Percentiles rank a stretch among this genome's conserved stretches.
phyloP scores from a whole-genome alignment of 768 basidiomycete species.

The Russula compacta region DNA sequence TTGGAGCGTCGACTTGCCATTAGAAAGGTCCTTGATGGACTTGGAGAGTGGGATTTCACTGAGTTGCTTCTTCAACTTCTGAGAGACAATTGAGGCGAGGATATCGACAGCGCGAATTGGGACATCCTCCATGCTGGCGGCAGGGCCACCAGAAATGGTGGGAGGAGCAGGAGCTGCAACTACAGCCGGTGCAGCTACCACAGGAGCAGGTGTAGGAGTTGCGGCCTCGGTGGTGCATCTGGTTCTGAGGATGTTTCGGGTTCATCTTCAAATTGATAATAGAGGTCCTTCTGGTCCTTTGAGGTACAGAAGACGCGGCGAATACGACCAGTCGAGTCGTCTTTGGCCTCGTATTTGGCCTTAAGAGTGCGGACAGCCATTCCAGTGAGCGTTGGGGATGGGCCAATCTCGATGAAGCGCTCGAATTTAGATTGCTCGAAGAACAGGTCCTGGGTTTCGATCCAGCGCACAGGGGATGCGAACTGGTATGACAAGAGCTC shows the following conservation, averaged over 20 bases:
- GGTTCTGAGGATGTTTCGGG: slow-evolving; percentile 30
- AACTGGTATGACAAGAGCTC: slow-evolving; percentile 98
- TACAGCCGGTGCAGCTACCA: slow-evolving; percentile 30
- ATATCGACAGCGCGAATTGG: slow-evolving; percentile 90
- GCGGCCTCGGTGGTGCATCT: slow-evolving; percentile 25
- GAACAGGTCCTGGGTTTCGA: slow-evolving; percentile 94
- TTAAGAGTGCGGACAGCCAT: slow-evolving; percentile 89
- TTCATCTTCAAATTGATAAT: slow-evolving; percentile 96
- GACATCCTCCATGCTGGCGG: slow-evolving; percentile 72
- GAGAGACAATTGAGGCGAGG: slow-evolving; percentile 80
- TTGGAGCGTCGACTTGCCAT: slow-evolving; percentile 96
- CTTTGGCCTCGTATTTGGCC: slow-evolving; percentile 85
- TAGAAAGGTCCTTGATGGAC: slow-evolving; percentile 96
- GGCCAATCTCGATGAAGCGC: slow-evolving; percentile 91
- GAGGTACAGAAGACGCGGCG: slow-evolving; percentile 86
- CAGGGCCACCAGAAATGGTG: slow-evolving; percentile 32
- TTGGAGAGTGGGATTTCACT: slow-evolving; percentile 85
- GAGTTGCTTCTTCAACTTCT: slow-evolving; percentile 95
- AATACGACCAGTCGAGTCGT: slow-evolving; percentile 72
- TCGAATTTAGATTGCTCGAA: slow-evolving; percentile 84
- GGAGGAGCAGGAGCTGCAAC: slow-evolving; percentile 34
- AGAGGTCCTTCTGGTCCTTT: slow-evolving; percentile 94
- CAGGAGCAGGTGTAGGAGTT: slow-evolving; percentile 24
- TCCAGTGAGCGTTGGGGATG: slow-evolving; percentile 91
- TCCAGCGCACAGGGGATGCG: slow-evolving; percentile 98